phyloP scores from a whole-genome alignment of 257 asterid genomes.

The Capsicum baccatum region DNA sequence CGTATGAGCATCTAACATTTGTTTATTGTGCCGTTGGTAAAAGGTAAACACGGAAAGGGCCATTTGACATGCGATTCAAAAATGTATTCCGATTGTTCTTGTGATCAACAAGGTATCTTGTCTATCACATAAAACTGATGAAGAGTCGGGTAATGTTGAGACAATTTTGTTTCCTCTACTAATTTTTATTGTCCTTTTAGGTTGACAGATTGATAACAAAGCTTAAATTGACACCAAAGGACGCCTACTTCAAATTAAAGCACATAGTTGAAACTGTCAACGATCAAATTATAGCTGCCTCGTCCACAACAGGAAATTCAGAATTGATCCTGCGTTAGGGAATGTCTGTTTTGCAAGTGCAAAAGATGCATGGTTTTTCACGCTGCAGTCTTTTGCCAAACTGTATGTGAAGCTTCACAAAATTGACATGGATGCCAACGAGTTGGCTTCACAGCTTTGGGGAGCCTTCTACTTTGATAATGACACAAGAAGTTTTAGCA shows the following conservation, averaged over 20 bases:
- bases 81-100: conserved; percentile 82
- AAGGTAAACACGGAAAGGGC: conserved; percentile 95
- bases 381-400: conserved; percentile 90
- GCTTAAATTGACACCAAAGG: conserved; percentile 92
- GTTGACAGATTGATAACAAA: conserved; percentile 91
- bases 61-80: conserved; percentile 85
- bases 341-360: conserved; percentile 95
- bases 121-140: conserved; percentile 22
- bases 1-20: neutral
- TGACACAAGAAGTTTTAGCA: conserved; percentile 74
- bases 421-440: conserved; percentile 79
- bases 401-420: conserved; percentile 90
- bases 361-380: conserved; percentile 93
- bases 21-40: conserved; percentile 19
- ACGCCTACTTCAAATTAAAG: conserved; percentile 88
- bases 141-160: neutral
- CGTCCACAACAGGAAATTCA: conserved; percentile 87
- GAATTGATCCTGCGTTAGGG: conserved; percentile 85
- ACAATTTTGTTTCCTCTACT: conserved; percentile 13
- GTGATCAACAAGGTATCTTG: conserved; percentile 79
- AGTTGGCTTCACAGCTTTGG: conserved; percentile 93
- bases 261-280: conserved; percentile 87
- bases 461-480: conserved; percentile 87
- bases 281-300: conserved; percentile 74
- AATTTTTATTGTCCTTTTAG: conserved; percentile 41